Evolutionary conservation across 768 basidiomycete genomes (phyloP).

Genomic region (Cubamyces lactineus): DNA sequence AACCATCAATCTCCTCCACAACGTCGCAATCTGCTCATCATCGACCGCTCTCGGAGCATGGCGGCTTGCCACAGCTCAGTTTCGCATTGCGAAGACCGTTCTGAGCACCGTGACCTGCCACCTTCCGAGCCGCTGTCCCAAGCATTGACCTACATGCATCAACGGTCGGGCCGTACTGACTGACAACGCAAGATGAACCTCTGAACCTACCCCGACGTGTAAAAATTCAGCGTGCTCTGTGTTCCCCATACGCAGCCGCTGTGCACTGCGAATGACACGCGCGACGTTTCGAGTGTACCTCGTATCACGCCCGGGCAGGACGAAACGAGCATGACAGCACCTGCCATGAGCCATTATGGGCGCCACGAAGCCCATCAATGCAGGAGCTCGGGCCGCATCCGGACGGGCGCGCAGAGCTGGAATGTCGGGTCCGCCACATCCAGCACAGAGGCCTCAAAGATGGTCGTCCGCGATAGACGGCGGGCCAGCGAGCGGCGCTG

Average conservation of each 20-base stretch:
- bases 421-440: neutral
- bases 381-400: slow-evolving; percentile 1
- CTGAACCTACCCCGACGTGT: neutral
- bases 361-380: slow-evolving; percentile 8
- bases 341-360: neutral
- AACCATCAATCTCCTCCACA: neutral
- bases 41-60: neutral
- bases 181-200: neutral
- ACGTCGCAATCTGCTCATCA: neutral
- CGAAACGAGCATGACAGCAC: neutral
- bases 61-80: neutral
- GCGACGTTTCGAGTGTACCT: neutral
- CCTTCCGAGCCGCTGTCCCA: too few species aligned
- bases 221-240: too few species aligned
- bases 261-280: neutral
- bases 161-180: too few species aligned
- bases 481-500: neutral
- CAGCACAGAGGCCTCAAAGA: neutral
- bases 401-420: neutral
- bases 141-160: too few species aligned
- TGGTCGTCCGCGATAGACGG: slow-evolving; percentile 4
- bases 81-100: too few species aligned
- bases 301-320: neutral
- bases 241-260: too few species aligned
- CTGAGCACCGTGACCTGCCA: too few species aligned